These are phyloP conservation scores for Pseudohalonectria lignicola DNA, from an alignment of 2,329 filamentous ascomycete species.

Conservation along the genomic window DNA sequence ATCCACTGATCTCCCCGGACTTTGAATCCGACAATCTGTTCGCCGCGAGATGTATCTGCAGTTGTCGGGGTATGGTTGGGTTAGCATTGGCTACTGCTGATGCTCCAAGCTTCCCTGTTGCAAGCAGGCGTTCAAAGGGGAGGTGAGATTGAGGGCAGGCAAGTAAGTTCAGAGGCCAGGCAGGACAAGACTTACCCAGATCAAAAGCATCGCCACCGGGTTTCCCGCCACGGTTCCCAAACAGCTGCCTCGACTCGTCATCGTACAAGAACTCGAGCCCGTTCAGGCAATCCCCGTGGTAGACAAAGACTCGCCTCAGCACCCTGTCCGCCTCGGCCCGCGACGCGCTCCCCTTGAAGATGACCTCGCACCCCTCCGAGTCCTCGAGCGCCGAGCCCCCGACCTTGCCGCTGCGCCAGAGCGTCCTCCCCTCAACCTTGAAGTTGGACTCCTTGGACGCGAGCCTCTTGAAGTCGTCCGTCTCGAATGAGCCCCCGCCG, in stretches of 20 bases:
- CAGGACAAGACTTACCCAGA: constrained; percentile 45
- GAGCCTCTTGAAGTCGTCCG: constrained; percentile 66
- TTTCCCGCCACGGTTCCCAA: constrained; percentile 70
- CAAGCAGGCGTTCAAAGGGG: too few relatives aligned
- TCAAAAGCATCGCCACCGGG: constrained; percentile 63
- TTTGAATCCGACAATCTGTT: constrained; percentile 79
- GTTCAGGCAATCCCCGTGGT: constrained; percentile 66
- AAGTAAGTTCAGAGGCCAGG: neutral
- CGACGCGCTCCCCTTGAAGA: constrained; percentile 37
- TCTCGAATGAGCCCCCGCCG: constrained; percentile 59
- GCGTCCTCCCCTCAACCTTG: constrained; percentile 56
- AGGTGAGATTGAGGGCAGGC: neutral
- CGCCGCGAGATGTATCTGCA: constrained; percentile 69
- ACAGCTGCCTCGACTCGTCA: constrained; percentile 71
- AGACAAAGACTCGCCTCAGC: constrained; percentile 63
- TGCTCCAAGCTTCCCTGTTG: too few relatives aligned
- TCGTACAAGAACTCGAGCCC: constrained; percentile 92
- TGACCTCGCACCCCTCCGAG: constrained; percentile 57
- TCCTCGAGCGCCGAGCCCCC: constrained; percentile 63
- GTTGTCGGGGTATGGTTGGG: neutral
- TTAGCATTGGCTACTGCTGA: too few relatives aligned
- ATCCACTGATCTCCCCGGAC: constrained; percentile 73
- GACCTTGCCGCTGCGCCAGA: constrained; percentile 65
- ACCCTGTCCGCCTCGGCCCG: constrained; percentile 43
- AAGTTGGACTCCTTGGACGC: constrained; percentile 61